These are phyloP conservation scores for Talaromyces sp. DNA, from an alignment of 2,329 filamentous ascomycete species.

Conservation along the genomic window DNA sequence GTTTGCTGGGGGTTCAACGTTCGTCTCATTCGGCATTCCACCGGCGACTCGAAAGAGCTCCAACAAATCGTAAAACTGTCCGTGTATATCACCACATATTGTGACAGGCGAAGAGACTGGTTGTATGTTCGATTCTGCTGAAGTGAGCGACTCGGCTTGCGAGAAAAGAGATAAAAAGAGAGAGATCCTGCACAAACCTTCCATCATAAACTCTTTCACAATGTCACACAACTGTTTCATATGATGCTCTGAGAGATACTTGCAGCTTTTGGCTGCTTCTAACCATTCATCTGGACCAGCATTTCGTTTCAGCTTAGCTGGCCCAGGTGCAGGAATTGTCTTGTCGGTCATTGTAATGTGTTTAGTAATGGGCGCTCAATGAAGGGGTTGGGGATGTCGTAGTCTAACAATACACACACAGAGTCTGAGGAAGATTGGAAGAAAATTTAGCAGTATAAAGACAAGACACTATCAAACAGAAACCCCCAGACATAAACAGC, in stretches of 20 bases:
- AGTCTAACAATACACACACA: not conserved
- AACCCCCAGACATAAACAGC: constrained; percentile 9
- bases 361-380: constrained; percentile 17
- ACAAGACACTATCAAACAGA: not conserved
- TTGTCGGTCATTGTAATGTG: constrained; percentile 39
- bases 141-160: constrained; percentile 20
- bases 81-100: constrained; percentile 96
- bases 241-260: constrained; percentile 89
- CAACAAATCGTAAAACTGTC: constrained; percentile 96
- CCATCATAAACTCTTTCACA: constrained; percentile 98
- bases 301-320: constrained; percentile 76
- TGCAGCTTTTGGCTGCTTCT: constrained; percentile 92
- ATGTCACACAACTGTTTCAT: constrained; percentile 99
- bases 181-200: constrained; percentile 59
- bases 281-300: constrained; percentile 95
- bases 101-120: constrained; percentile 96
- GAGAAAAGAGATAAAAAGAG: not conserved
- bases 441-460: not conserved
- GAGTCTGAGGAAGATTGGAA: not conserved
- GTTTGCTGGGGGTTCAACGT: constrained; percentile 65
- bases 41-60: constrained; percentile 96
- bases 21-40: constrained; percentile 85
- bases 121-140: constrained; percentile 91
- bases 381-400: constrained; percentile 8
- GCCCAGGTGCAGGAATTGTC: constrained; percentile 81